Base-by-base conservation (phyloP, 208 protist genomes). In the Leishmania turanica region DNA sequence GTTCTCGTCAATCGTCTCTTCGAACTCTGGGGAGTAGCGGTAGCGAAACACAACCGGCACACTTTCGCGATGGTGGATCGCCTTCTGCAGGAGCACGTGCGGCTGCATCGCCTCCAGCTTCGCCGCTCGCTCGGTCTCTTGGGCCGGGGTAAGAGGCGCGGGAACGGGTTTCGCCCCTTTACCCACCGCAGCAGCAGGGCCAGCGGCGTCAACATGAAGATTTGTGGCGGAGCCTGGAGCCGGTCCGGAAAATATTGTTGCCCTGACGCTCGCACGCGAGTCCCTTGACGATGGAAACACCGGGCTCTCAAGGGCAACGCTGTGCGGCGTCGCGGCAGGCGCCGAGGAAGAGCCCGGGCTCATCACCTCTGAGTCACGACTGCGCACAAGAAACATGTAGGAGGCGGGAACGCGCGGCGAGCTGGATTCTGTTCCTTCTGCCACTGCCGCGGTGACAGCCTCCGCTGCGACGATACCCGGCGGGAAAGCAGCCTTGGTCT, bases 31-130 rank as follows among this genome's bases (percentile, higher is more conserved):
- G 64, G 81, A 60, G 78, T 86, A 86, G 75, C 66, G 73, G 53
- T 75, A 86, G n/a, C 83, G 80, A 70, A 91, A 91, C 62, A 91
- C 81, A 17, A 68, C 78, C 13, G 88, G 88, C 17, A 85, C 72
- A 11, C 80, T 76, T 21, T 54, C 64, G 1, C 68, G 79, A 40
- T 82, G 75, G 53, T 82, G 83, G 13, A 76, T 58, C 40, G 66
- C 62, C 71, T 89, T 81, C 72, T 89, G 79, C 62, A 91, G 58
- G 9, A 78, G 66, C 17, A 83, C 80, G 54, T 83, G 80, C 70
- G 80, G 84, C 62, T 77, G 62, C 84, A 82, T 62, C 76, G 75
- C 78, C 62, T 81, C 71, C 19, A 84, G 69, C 45, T 69, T 71
- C n/a, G 40, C 75, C 6, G 78, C 71, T 58, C 74, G 56, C 68